Conservation (phyloP, 148 eudicot genomes). For the Suaeda aralocaspica region DNA sequence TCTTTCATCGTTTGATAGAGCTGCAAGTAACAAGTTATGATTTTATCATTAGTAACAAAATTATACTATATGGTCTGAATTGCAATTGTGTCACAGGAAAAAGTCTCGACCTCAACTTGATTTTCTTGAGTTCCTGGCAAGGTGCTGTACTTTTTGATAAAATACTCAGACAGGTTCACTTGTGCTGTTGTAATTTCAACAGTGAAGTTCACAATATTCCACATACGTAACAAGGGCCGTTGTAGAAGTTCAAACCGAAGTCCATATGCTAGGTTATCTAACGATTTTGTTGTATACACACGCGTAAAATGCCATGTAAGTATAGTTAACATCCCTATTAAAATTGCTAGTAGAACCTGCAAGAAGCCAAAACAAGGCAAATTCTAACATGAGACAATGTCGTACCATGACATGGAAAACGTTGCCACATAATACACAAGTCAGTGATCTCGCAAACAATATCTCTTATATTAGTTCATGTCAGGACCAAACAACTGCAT, state of each 20-base stretch:
- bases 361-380: slow-evolving; percentile 16
- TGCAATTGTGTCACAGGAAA: too few relatives aligned
- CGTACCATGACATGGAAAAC: neutral
- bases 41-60: neutral
- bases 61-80: neutral
- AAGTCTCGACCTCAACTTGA: slow-evolving; percentile 91
- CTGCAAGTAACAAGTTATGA: slow-evolving; percentile 39
- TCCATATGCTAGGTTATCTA: slow-evolving; percentile 72
- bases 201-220: slow-evolving; percentile 85
- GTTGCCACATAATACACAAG: too few relatives aligned
- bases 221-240: slow-evolving; percentile 85
- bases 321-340: slow-evolving; percentile 84
- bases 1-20: slow-evolving; percentile 85
- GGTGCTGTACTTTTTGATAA: slow-evolving; percentile 58
- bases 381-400: neutral
- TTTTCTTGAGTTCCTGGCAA: slow-evolving; percentile 67
- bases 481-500: too few relatives aligned
- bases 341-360: slow-evolving; percentile 90
- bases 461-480: neutral
- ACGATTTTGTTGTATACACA: slow-evolving; percentile 77
- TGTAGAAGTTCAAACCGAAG: slow-evolving; percentile 89
- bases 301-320: slow-evolving; percentile 94
- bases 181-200: slow-evolving; percentile 89
- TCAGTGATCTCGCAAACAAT: neutral
- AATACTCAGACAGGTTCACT: slow-evolving; percentile 73